These are phyloP conservation scores for Sordaria brevicollis DNA, from an alignment of 495 filamentous ascomycete genomes.

Conservation along the genomic window DNA sequence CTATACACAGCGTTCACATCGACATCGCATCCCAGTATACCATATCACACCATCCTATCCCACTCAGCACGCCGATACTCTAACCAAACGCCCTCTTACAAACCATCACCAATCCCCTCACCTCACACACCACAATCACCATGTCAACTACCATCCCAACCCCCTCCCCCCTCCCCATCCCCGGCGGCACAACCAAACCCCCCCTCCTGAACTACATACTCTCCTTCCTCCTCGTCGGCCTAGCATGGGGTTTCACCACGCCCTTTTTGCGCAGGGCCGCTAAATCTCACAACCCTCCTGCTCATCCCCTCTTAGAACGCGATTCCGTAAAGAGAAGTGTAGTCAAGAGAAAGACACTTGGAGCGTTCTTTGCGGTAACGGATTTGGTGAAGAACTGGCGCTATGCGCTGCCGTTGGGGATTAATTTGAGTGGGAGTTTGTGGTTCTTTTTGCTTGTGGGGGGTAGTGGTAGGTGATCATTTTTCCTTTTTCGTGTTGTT, in stretches of 20 bases:
- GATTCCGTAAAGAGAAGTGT: constrained; percentile 32
- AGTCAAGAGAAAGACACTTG: constrained; percentile 44
- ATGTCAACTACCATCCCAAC: background rate
- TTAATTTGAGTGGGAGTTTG: constrained; percentile 89
- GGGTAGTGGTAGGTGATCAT: constrained; percentile 71
- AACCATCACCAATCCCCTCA: no score
- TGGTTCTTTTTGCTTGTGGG: constrained; percentile 98
- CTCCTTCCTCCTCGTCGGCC: constrained; percentile 82
- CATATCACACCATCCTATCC: no score
- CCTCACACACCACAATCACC: no score
- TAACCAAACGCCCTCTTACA: no score
- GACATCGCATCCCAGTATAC: background rate
- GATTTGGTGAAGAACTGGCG: constrained; percentile 71
- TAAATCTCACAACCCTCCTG: constrained; percentile 40
- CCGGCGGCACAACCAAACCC: constrained; percentile 22
- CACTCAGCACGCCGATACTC: no score
- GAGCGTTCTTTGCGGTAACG: constrained; percentile 57
- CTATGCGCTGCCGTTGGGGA: constrained; percentile 74
- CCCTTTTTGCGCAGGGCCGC: constrained; percentile 67
- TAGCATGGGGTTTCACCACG: constrained; percentile 72
- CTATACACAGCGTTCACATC: no score
- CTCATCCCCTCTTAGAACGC: constrained; percentile 38
- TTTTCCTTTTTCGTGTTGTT: background rate
- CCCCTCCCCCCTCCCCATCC: constrained; percentile 5
- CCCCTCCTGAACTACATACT: constrained; percentile 68